Base-by-base conservation (phyloP, 495 filamentous ascomycete species). In the Pyronema domesticum region DNA sequence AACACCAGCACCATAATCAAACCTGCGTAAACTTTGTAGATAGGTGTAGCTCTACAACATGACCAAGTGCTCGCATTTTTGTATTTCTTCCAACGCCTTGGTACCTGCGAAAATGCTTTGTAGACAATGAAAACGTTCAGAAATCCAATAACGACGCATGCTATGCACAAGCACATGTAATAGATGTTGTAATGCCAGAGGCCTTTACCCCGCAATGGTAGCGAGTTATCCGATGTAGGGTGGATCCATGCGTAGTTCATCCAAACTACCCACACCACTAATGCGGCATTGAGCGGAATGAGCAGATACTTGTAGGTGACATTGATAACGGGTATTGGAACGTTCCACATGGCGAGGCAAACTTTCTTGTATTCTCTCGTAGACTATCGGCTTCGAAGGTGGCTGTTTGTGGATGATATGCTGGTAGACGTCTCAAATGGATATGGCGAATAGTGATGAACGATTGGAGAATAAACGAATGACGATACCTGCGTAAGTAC, bases 171-270 rank as follows among this genome's bases (percentile, higher is more conserved):
- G 3, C 35, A n/a, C 7, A 62, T 23, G 3, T 36, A 54, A 39
- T 54, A 14, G 18, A 57, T 52, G 23, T 34, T 37, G 19, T 46
- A 62, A 30, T 53, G 23, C 18, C n/a, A 37, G 30, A 44, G 11
- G 1, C 59, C 59, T 18, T 48, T 53, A 8, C 46, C 60, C 37
- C 59, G 59, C 0, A 61, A 37, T 14, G 46, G n/a, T 37, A 42
- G 53, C 11, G 57, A 53, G 3, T 35, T 59, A 6, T 23, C 7
- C 7, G 57, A 48, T 13, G 59, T 62, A 6, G 59, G 59, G 36
- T 57, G 54, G 11, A 62, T 58, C 34, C 39, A 61, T 18, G 59
- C 53, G 37, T 60, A 46, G 48, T 60, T 61, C 53, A 62, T 54
- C 6, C 60, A 37, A 19, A 57, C 36, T 14, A 54, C 54, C 46